Conservation (phyloP, 228 moss, liverwort and hornwort species). For the Sphagnum fallax region DNA sequence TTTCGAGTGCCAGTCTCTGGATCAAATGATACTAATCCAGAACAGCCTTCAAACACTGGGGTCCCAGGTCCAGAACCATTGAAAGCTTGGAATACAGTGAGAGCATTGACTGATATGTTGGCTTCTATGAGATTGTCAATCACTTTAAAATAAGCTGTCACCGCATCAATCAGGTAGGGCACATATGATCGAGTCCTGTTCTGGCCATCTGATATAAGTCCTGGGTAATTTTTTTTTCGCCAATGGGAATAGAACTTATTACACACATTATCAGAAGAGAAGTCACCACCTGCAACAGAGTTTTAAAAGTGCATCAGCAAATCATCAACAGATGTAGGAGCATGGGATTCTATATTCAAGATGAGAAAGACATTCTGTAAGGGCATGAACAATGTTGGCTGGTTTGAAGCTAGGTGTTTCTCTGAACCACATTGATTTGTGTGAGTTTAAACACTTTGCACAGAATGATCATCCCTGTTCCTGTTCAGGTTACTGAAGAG, state of each 20-base stretch:
- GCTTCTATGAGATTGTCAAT: constrained; percentile 53
- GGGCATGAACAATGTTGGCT: no score
- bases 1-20: constrained; percentile 59
- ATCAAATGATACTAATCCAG: constrained; percentile 70
- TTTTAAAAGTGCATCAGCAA: no score
- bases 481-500: no score
- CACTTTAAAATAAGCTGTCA: constrained; percentile 61
- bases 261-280: constrained; percentile 42
- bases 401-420: no score
- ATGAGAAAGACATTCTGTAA: no score
- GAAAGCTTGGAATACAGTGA: constrained; percentile 45
- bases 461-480: no score
- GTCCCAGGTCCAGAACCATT: constrained; percentile 46
- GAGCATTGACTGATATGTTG: constrained; percentile 36
- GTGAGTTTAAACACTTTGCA: no score
- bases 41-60: constrained; percentile 64
- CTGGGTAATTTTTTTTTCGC: constrained; percentile 57
- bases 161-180: constrained; percentile 84
- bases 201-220: constrained; percentile 59
- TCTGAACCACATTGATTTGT: no score
- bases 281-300: constrained; percentile 48
- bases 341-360: no score
- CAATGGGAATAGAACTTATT: constrained; percentile 67
- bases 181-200: constrained; percentile 83
- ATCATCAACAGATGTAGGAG: no score